Percentiles rank a stretch among this genome's conserved stretches.
phyloP scores from a whole-genome alignment of 768 basidiomycete species.

The Hydnum rufescens region DNA sequence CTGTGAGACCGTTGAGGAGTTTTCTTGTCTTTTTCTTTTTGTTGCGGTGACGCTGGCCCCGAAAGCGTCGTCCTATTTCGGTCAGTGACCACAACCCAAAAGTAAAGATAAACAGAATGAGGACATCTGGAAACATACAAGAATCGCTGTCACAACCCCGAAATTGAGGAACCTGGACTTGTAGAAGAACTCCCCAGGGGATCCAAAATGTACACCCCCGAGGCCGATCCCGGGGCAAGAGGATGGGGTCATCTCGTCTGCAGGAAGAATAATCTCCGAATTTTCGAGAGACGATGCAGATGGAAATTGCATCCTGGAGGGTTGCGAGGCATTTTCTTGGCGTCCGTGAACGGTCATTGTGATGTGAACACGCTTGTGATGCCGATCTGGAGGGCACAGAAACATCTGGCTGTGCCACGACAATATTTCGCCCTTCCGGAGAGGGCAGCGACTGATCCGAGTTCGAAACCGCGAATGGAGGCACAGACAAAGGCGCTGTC shows the following conservation, averaged over 20 bases:
- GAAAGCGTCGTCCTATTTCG: too few species aligned
- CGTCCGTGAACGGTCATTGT: slow-evolving; percentile 11
- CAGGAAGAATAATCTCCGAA: neutral
- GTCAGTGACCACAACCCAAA: too few species aligned
- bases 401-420: too few species aligned
- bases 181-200: slow-evolving; percentile 51
- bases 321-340: neutral
- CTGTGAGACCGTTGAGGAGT: too few species aligned
- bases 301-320: neutral
- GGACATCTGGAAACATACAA: slow-evolving; percentile 32
- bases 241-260: neutral
- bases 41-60: too few species aligned
- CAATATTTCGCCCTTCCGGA: slow-evolving; percentile 12
- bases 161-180: slow-evolving; percentile 63
- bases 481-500: neutral
- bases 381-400: too few species aligned
- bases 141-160: slow-evolving; percentile 48
- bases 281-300: too few species aligned
- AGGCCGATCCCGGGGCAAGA: too few species aligned
- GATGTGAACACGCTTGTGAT: too few species aligned
- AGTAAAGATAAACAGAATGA: neutral
- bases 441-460: slow-evolving; percentile 6
- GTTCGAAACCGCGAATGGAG: neutral
- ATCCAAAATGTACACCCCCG: too few species aligned
- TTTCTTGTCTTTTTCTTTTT: too few species aligned